Evolutionary conservation across 495 filamentous ascomycete genomes (phyloP).

Genomic region (Neurospora pannonica): DNA sequence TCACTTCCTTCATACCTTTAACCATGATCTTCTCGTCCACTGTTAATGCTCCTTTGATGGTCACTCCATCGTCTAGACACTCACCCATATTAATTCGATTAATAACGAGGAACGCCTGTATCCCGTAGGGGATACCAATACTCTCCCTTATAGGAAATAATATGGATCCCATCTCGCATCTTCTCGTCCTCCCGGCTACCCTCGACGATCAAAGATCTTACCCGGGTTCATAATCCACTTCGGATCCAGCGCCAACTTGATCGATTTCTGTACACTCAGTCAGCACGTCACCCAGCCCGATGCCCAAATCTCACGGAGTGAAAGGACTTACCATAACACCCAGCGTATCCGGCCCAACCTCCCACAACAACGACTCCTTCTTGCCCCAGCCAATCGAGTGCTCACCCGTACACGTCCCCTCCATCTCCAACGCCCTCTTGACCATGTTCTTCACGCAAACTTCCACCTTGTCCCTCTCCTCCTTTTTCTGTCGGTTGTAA

Average conservation of each 20-base stretch:
- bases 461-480: conserved; percentile 63
- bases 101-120: background rate
- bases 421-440: conserved; percentile 78
- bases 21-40: background rate
- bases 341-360: conserved; percentile 75
- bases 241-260: conserved; percentile 81
- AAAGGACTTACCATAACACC: conserved; percentile 54
- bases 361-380: conserved; percentile 67
- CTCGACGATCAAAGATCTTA: conserved; percentile 66
- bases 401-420: conserved; percentile 86
- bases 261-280: conserved; percentile 38
- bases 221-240: conserved; percentile 85
- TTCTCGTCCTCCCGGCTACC: background rate
- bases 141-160: no score
- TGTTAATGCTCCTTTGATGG: background rate
- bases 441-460: conserved; percentile 83
- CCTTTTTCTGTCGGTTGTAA: conserved; percentile 59
- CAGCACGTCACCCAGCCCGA: background rate
- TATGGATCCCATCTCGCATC: background rate
- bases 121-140: no score
- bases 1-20: background rate
- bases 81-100: background rate
- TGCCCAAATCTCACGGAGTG: background rate
- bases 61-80: background rate
- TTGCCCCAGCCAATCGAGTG: conserved; percentile 87